A percentile compares a stretch with the other conserved stretches of the same genome.
Evolutionary conservation across 1,284 basidiomycete genomes (phyloP).

Genomic region (Athelia sp.): DNA sequence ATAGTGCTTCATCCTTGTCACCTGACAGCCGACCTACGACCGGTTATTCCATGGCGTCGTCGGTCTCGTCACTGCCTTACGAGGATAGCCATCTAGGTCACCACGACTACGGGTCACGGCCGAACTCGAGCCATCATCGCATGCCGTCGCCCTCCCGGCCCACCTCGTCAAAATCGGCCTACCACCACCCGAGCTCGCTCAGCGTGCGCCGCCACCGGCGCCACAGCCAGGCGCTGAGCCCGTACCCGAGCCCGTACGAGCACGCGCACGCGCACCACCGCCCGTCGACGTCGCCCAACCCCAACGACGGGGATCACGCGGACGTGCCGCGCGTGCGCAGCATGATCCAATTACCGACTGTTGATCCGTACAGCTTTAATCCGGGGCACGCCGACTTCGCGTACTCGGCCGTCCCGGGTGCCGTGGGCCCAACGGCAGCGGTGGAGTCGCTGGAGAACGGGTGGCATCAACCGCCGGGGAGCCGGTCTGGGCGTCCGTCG

Average conservation of each 20-base stretch:
- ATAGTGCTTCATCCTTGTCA: conserved; percentile 66
- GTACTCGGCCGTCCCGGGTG: conserved; percentile 52
- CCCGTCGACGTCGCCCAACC: conserved; percentile 70
- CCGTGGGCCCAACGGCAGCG: conserved; percentile 38
- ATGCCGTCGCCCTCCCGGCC: conserved; percentile 58
- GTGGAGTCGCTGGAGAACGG: conserved; percentile 44
- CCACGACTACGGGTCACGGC: conserved; percentile 56
- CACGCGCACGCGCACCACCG: conserved; percentile 48
- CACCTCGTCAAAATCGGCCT: conserved; percentile 55
- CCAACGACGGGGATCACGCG: conserved; percentile 47
- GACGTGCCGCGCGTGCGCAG: conserved; percentile 66
- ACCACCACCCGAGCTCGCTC: conserved; percentile 41
- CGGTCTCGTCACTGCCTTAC: conserved; percentile 68
- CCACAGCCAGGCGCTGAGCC: conserved; percentile 79
- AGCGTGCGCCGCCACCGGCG: conserved; percentile 66
- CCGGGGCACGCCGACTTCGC: conserved; percentile 71
- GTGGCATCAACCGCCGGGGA: conserved; percentile 25
- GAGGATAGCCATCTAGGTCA: conserved; percentile 51
- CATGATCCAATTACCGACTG: conserved; percentile 72
- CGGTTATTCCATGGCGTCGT: conserved; percentile 77
- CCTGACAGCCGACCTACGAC: conserved; percentile 80
- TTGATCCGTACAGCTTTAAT: conserved; percentile 62
- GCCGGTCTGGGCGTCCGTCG: conserved; percentile 54
- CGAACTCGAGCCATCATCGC: conserved; percentile 65
- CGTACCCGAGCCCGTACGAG: conserved; percentile 76